phyloP scores from a whole-genome alignment of 352 stramenopile species.

The Phytophthora pini region DNA sequence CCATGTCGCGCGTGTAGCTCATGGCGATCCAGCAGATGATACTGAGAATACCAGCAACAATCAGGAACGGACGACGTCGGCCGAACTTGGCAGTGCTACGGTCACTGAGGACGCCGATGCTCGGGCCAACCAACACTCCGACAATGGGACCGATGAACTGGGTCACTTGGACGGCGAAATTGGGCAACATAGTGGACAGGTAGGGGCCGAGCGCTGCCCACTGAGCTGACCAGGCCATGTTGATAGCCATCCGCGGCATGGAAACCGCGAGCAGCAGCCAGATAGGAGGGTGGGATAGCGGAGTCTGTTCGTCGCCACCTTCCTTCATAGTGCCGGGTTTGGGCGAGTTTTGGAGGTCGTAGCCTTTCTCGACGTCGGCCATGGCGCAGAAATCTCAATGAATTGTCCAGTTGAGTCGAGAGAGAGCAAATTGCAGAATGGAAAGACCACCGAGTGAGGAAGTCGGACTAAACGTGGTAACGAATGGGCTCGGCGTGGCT shows the following conservation, averaged over 20 bases:
- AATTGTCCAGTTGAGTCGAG: constrained; percentile 8
- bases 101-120: constrained; percentile 59
- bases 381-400: constrained; percentile 10
- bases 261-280: constrained; percentile 58
- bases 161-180: constrained; percentile 46
- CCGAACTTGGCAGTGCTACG: constrained; percentile 48
- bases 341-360: constrained; percentile 37
- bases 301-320: constrained; percentile 6
- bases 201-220: constrained; percentile 66
- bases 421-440: constrained; percentile 40
- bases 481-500: too few species aligned
- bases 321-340: constrained; percentile 19
- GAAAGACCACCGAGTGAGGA: background rate
- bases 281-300: constrained; percentile 43
- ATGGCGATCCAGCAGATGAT: constrained; percentile 68
- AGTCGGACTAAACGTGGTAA: background rate
- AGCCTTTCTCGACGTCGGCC: constrained; percentile 38
- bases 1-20: constrained; percentile 66
- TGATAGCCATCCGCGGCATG: constrained; percentile 60
- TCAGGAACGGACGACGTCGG: constrained; percentile 50
- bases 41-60: constrained; percentile 43
- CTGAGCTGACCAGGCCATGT: constrained; percentile 71
- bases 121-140: constrained; percentile 60
- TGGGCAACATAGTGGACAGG: constrained; percentile 56
- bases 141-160: constrained; percentile 64